Conservation (phyloP, 2,329 filamentous ascomycete species). For the Dissoconium aciculare region DNA sequence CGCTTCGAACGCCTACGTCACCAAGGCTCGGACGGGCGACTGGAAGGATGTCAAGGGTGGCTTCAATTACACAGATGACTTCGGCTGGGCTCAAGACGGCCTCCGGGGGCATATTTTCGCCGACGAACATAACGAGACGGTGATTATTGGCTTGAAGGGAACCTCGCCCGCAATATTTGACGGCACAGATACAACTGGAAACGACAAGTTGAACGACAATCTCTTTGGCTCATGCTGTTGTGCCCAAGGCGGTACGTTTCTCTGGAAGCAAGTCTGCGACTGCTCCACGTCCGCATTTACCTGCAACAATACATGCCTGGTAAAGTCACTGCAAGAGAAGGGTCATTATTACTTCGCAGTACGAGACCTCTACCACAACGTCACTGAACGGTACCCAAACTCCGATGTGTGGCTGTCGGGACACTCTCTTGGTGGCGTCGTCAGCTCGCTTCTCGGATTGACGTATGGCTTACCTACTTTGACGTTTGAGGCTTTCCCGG, state of each 20-base stretch:
- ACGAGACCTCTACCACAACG: constrained; percentile 79
- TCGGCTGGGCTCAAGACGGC: constrained; percentile 84
- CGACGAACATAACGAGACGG: constrained; percentile 68
- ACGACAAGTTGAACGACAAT: constrained; percentile 96
- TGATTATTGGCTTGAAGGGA: constrained; percentile 86
- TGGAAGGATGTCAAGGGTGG: constrained; percentile 65
- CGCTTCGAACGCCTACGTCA: constrained; percentile 67
- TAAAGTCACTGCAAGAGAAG: constrained; percentile 58
- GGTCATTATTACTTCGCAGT: constrained; percentile 85
- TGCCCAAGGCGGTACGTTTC: constrained; percentile 76
- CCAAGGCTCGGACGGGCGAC: constrained; percentile 35
- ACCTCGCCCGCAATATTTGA: constrained; percentile 67
- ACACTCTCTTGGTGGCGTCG: constrained; percentile 81
- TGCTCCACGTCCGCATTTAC: constrained; percentile 76
- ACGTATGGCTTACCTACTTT: constrained; percentile 85
- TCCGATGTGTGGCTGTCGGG: constrained; percentile 80
- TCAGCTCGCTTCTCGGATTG: constrained; percentile 73
- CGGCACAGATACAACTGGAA: constrained; percentile 90
- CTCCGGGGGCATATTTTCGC: constrained; percentile 85
- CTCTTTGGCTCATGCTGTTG: constrained; percentile 97
- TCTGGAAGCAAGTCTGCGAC: constrained; percentile 86
- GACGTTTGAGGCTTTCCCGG: constrained; percentile 84
- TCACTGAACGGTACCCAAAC: constrained; percentile 73
- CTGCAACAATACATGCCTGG: constrained; percentile 84
- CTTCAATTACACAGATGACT: constrained; percentile 77